Conservation (phyloP, 1,284 basidiomycete species). For the Grifola frondosa region DNA sequence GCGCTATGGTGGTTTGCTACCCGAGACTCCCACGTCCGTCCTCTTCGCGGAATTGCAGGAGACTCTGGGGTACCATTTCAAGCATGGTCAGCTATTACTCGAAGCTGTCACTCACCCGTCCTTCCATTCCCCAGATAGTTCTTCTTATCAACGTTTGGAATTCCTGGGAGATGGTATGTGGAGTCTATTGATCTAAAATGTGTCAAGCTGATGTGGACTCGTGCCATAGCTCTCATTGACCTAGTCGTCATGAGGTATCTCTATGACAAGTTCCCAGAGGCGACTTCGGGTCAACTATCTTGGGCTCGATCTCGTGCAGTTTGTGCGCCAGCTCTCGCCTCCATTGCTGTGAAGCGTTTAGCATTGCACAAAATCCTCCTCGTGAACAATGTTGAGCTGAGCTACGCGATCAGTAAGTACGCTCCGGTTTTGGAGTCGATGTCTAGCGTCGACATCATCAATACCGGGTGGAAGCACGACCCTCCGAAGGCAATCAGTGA, state of each 20-base stretch:
- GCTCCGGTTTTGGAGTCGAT: constrained; percentile 57
- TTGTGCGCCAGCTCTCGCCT: constrained; percentile 72
- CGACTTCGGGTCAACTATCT: constrained; percentile 74
- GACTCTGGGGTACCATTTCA: constrained; percentile 69
- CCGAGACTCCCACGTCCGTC: constrained; percentile 37
- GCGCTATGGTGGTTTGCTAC: constrained; percentile 42
- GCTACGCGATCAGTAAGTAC: constrained; percentile 58
- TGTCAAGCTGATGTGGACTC: not conserved
- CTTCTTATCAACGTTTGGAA: constrained; percentile 81
- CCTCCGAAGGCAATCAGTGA: constrained; percentile 81
- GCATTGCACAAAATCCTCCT: constrained; percentile 70
- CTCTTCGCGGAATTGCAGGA: constrained; percentile 61
- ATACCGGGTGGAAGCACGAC: constrained; percentile 74
- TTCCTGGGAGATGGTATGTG: constrained; percentile 81
- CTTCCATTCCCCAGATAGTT: constrained; percentile 50
- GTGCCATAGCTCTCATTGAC: constrained; percentile 64
- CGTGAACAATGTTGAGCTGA: constrained; percentile 69
- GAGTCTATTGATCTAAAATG: not conserved
- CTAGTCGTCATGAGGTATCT: constrained; percentile 73
- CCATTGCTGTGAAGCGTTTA: constrained; percentile 63
- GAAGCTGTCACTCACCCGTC: constrained; percentile 84
- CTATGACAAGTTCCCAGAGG: constrained; percentile 63
- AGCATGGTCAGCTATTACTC: constrained; percentile 56
- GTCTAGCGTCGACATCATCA: constrained; percentile 59
- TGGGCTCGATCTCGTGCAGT: constrained; percentile 69